phyloP scores from a whole-genome alignment of 2,329 filamentous ascomycete genomes.

The Aureobasidium melanogenum region DNA sequence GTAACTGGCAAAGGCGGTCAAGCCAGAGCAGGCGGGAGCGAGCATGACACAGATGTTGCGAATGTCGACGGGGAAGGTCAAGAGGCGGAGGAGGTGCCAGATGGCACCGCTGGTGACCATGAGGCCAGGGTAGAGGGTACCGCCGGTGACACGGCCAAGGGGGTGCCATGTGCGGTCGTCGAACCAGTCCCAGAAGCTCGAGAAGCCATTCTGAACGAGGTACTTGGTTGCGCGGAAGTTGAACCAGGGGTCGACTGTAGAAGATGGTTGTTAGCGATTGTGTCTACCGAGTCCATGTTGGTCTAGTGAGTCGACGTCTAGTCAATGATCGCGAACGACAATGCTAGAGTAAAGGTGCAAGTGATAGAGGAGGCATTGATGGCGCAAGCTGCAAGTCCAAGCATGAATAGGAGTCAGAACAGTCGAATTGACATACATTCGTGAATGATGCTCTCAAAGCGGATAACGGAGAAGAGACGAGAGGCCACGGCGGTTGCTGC shows the following conservation, averaged over 20 bases:
- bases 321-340: neutral
- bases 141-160: conserved; percentile 93
- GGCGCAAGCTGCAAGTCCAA: neutral
- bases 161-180: conserved; percentile 99
- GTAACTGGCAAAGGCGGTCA: conserved; percentile 88
- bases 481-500: conserved; percentile 85
- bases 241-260: conserved; percentile 94
- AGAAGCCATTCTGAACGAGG: conserved; percentile 91
- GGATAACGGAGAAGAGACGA: conserved; percentile 95
- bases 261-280: neutral
- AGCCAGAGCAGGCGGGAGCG: conserved; percentile 84
- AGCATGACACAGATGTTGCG: conserved; percentile 97
- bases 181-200: conserved; percentile 99
- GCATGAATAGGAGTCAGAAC: neutral
- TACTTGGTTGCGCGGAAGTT: conserved; percentile 99
- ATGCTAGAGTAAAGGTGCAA: neutral
- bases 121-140: conserved; percentile 94
- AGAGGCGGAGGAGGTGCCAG: conserved; percentile 82
- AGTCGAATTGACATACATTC: conserved; percentile 64
- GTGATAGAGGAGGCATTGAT: neutral
- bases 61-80: conserved; percentile 92
- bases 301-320: neutral
- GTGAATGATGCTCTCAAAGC: conserved; percentile 99
- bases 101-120: conserved; percentile 99
- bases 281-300: neutral